Evolutionary conservation across 164 flowering plant species (phyloP).

Genomic region (Liriodendron chinense): DNA sequence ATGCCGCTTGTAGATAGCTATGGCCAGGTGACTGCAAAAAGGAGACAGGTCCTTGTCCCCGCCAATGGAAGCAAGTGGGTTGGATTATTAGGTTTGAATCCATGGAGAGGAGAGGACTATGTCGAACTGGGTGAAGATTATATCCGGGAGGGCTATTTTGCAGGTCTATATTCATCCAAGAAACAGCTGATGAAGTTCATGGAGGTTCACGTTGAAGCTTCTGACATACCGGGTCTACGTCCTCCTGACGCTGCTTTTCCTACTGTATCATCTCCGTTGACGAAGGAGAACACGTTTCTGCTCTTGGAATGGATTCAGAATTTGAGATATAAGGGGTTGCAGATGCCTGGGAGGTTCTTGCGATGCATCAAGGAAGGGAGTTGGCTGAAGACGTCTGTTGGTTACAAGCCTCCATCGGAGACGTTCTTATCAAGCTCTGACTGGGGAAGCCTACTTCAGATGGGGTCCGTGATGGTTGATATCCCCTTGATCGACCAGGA

Average conservation of each 20-base stretch:
- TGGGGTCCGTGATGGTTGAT: constrained; percentile 54
- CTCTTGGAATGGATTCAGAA: constrained; percentile 51
- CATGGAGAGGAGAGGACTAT: constrained; percentile 42
- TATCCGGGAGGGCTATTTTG: constrained; percentile 30
- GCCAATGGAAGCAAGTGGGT: constrained; percentile 60
- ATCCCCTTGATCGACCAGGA: constrained; percentile 53
- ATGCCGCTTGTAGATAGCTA: constrained; percentile 50
- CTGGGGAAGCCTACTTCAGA: constrained; percentile 46
- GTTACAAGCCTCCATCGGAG: constrained; percentile 50
- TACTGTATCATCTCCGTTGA: constrained; percentile 43
- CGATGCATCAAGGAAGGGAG: constrained; percentile 46
- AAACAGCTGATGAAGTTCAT: constrained; percentile 39
- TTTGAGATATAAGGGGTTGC: constrained; percentile 13
- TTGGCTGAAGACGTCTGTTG: constrained; percentile 46
- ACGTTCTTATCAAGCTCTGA: constrained; percentile 41
- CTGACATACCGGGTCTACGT: constrained; percentile 52
- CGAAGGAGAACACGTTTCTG: constrained; percentile 45
- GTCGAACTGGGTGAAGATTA: constrained; percentile 55
- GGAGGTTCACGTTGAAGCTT: constrained; percentile 26
- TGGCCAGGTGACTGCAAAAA: constrained; percentile 20
- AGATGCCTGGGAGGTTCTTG: constrained; percentile 36
- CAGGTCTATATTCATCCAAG: constrained; percentile 24
- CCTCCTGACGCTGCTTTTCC: constrained; percentile 52
- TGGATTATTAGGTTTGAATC: constrained; percentile 42
- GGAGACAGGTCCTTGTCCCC: constrained; percentile 54